These are phyloP conservation scores for Macrophomina phaseolina DNA, from an alignment of 2,329 filamentous ascomycete species.

Conservation along the genomic window DNA sequence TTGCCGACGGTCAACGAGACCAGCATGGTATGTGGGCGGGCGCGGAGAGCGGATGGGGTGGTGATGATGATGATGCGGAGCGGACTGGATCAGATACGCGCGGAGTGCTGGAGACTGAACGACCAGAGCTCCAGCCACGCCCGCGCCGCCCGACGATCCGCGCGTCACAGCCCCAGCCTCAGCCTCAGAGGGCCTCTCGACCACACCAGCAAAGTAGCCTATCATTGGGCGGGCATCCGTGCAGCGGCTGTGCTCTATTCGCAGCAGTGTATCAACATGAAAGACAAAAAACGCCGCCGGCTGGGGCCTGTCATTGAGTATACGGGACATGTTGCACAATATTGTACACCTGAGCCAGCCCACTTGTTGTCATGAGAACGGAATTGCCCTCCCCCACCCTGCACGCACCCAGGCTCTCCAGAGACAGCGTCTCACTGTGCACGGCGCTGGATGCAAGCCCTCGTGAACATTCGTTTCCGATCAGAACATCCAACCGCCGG, in stretches of 20 bases:
- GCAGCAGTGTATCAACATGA: neutral
- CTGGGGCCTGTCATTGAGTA: slow-evolving; percentile 19
- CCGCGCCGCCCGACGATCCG: slow-evolving; percentile 9
- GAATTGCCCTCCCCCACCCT: slow-evolving; percentile 1
- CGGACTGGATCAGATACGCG: slow-evolving; percentile 1
- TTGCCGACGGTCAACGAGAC: slow-evolving; percentile 98
- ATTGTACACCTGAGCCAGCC: slow-evolving; percentile 28
- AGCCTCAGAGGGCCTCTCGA: no score
- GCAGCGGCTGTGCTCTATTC: slow-evolving; percentile 11
- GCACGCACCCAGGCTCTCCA: neutral
- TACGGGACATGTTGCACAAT: slow-evolving; percentile 20
- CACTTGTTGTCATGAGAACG: slow-evolving; percentile 21
- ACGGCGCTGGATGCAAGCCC: neutral
- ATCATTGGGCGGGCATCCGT: neutral
- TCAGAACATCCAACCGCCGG: neutral
- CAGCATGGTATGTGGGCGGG: slow-evolving; percentile 66
- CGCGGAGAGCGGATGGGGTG: slow-evolving; percentile 1
- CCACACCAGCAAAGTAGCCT: no score
- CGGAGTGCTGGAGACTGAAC: slow-evolving; percentile 11
- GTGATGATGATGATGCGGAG: slow-evolving; percentile 23
- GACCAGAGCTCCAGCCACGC: slow-evolving; percentile 9
- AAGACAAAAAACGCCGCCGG: neutral
- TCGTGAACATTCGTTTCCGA: neutral
- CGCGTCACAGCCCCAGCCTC: neutral
- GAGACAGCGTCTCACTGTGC: neutral